These are phyloP conservation scores for Arxiozyma telluris DNA, from an alignment of 1,139 yeast species.

Conservation along the genomic window DNA sequence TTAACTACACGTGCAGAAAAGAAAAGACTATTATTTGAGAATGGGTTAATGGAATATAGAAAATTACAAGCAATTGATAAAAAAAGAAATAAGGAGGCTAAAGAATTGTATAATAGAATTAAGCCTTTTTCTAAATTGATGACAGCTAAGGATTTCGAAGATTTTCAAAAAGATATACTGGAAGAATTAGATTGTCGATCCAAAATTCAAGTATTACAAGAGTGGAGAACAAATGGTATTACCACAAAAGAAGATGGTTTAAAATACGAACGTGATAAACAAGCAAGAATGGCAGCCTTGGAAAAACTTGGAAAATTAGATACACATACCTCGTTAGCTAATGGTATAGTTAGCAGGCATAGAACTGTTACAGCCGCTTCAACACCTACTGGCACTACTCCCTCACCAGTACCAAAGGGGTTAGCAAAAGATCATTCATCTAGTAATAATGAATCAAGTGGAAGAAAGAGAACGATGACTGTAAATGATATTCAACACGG, in stretches of 20 bases:
- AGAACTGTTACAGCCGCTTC: conserved; percentile 12
- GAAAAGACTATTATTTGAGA: conserved; percentile 70
- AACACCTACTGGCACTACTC: background rate
- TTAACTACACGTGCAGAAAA: conserved; percentile 89
- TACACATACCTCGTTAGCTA: background rate
- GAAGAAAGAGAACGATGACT: conserved; percentile 36
- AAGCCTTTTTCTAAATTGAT: conserved; percentile 77
- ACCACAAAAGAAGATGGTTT: conserved; percentile 75
- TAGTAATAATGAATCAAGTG: conserved; percentile 21
- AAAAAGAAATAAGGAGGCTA: conserved; percentile 79
- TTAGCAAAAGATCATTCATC: conserved; percentile 4
- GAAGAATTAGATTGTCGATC: conserved; percentile 72
- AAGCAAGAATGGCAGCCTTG: conserved; percentile 48
- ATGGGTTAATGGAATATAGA: conserved; percentile 74
- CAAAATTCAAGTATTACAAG: conserved; percentile 81
- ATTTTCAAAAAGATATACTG: conserved; percentile 61
- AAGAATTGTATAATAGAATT: conserved; percentile 63
- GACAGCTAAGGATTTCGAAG: conserved; percentile 71
- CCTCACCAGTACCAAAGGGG: background rate
- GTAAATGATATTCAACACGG: conserved; percentile 65
- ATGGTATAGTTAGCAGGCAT: conserved; percentile 14
- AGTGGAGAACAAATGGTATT: conserved; percentile 86
- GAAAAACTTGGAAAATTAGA: conserved; percentile 45
- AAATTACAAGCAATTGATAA: conserved; percentile 50
- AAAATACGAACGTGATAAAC: conserved; percentile 82